A percentile compares a stretch with the other conserved stretches of the same genome.
Evolutionary conservation across 2,329 filamentous ascomycete genomes (phyloP).

Genomic region (Calonectria henricotiae): DNA sequence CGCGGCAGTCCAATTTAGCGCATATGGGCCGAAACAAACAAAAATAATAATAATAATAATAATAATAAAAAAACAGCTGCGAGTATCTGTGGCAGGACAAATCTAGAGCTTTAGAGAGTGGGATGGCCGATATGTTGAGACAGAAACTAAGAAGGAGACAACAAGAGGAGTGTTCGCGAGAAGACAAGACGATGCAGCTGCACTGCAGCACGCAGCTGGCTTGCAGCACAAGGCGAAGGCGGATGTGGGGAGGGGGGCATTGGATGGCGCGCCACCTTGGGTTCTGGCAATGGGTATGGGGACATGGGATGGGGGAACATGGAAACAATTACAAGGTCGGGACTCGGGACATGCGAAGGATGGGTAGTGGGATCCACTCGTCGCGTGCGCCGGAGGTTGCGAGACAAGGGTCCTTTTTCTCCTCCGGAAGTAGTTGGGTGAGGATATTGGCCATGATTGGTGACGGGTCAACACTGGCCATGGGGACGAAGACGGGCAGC

Average conservation of each 20-base stretch:
- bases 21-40: not conserved
- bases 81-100: not conserved
- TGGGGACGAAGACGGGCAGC: slow-evolving; percentile 29
- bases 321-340: slow-evolving; percentile 36
- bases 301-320: slow-evolving; percentile 37
- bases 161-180: slow-evolving; percentile 20
- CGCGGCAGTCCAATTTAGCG: slow-evolving; percentile 9
- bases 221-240: slow-evolving; percentile 19
- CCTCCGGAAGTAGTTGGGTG: slow-evolving; percentile 22
- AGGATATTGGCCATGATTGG: slow-evolving; percentile 27
- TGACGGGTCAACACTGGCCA: slow-evolving; percentile 23
- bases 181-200: slow-evolving; percentile 21
- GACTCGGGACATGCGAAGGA: slow-evolving; percentile 34
- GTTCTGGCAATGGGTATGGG: slow-evolving; percentile 23
- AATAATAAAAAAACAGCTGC: not conserved
- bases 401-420: slow-evolving; percentile 40
- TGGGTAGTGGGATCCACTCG: slow-evolving; percentile 43
- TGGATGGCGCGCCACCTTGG: slow-evolving; percentile 1
- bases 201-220: slow-evolving; percentile 6
- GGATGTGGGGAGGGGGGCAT: not conserved
- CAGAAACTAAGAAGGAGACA: slow-evolving; percentile 12
- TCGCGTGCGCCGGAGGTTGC: slow-evolving; percentile 49
- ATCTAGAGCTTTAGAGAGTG: slow-evolving; percentile 13
- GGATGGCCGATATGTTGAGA: slow-evolving; percentile 6
- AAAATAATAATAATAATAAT: too few species aligned